Base-by-base conservation (phyloP, 169 alveolate species). In the Amoebophrya sp. region DNA sequence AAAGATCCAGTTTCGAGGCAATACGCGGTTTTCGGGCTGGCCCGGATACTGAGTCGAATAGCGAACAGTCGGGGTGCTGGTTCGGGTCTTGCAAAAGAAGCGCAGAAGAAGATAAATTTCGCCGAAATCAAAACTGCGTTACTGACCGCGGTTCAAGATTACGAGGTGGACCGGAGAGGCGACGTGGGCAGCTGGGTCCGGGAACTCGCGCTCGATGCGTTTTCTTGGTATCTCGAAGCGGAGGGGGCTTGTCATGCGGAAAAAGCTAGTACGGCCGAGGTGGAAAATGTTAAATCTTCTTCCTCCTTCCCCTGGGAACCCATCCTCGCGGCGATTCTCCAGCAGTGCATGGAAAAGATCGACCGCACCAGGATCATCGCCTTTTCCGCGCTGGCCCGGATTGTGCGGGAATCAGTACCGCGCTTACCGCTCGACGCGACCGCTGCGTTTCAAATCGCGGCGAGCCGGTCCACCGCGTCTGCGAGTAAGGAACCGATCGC, bases 271-370 rank as follows among this genome's bases (percentile, higher is more conserved):
- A n/a, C n/a, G n/a, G n/a, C n/a, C n/a, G n/a, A n/a, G n/a, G n/a
- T n/a, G n/a, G n/a, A n/a, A n/a, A n/a, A n/a, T n/a, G n/a, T n/a
- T n/a, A n/a, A n/a, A n/a, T n/a, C n/a, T n/a, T n/a, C n/a, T n/a
- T 7, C 66, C 66, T 12, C 66, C 29, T 12, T 12, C 66, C 66
- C 29, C 18, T 47, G 66, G 7, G 18, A 47, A 47, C 29, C 7
- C 66, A 66, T 66, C 83, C 18, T 25, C 35, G 83, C 83, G 83
- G 83, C 83, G 10, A 66, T 66, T 25, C 83, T 66, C 10, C 83
- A 66, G 35, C 83, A 66, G 83, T 66, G 83, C 83, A n/a, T 66
- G 83, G 83, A 66, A 66, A 66, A 66, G 83, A 66, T 66, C 12
- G 83, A 66, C 83, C 83, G 83, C 38, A 66, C 83, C 7, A 2